phyloP scores from a whole-genome alignment of 768 basidiomycete species.

The Rhodotorula babjevae region DNA sequence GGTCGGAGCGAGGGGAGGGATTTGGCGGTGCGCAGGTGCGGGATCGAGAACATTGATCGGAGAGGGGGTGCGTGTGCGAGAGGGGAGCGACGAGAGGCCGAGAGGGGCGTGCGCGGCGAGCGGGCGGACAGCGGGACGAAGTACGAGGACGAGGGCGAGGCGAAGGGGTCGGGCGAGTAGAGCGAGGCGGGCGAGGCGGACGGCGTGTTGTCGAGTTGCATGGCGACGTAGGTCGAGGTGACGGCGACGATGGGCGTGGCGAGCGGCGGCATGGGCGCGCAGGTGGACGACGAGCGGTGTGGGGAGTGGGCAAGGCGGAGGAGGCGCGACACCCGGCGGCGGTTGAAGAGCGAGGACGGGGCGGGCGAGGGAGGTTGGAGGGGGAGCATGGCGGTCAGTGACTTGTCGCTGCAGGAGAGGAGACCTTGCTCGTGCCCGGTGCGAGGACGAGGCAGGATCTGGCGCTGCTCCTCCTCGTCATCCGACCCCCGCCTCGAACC shows the following conservation, averaged over 20 bases:
- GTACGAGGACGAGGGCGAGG: neutral
- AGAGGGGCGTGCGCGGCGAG: neutral
- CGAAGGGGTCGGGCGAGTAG: neutral
- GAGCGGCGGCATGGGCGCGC: neutral
- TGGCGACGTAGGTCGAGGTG: neutral
- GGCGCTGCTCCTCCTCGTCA: neutral
- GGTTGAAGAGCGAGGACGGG: neutral
- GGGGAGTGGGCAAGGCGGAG: neutral
- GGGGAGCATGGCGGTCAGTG: neutral
- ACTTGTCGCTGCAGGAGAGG: neutral
- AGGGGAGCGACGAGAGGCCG: neutral
- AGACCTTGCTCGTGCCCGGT: neutral
- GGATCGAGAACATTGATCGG: constrained; percentile 3
- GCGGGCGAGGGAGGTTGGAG: neutral
- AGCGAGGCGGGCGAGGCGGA: constrained; percentile 6
- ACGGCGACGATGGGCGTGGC: neutral
- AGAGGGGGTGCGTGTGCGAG: neutral
- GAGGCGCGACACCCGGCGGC: neutral
- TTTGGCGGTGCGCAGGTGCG: constrained; percentile 9
- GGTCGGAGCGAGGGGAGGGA: constrained; percentile 9
- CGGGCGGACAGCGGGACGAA: neutral
- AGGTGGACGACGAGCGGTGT: neutral
- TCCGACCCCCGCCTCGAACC: neutral
- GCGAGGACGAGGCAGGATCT: too few relatives aligned
- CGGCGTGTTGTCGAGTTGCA: neutral